Conservation (phyloP, 163 green algal genomes). For the Coccomyxa subellipsoidea region DNA sequence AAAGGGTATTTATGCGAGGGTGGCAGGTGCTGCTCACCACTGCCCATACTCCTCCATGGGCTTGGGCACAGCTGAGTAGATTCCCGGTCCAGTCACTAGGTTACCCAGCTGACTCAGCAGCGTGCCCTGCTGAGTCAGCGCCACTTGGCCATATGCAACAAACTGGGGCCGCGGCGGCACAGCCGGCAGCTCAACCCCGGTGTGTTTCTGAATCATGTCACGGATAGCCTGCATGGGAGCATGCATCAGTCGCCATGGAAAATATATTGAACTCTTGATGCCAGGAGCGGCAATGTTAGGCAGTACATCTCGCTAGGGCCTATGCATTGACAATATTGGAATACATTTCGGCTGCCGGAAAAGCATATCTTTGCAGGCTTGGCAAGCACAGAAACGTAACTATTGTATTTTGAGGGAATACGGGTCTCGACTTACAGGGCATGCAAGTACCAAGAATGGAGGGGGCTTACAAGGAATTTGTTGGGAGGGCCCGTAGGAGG, state of each 20-base stretch:
- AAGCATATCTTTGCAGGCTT: too few species aligned
- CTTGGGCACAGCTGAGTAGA: slow-evolving; percentile 19
- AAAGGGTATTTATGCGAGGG: too few species aligned
- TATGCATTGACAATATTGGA: too few species aligned
- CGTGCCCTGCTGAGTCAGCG: slow-evolving; percentile 18
- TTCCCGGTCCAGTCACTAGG: slow-evolving; percentile 5
- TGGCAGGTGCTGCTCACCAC: slow-evolving; percentile 18
- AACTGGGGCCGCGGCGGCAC: slow-evolving; percentile 17
- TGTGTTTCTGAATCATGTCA: slow-evolving; percentile 30
- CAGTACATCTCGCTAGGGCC: too few species aligned
- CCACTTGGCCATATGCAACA: slow-evolving; percentile 31
- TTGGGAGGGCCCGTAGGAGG: slow-evolving; percentile 13
- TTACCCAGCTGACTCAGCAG: slow-evolving; percentile 22
- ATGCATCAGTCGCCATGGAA: too few species aligned
- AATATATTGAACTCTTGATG: too few species aligned
- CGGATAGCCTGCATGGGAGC: slow-evolving; percentile 24
- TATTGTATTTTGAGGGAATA: too few species aligned
- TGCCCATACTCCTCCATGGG: slow-evolving; percentile 61
- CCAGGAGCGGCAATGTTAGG: too few species aligned
- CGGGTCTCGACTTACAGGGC: too few species aligned
- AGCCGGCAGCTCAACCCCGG: slow-evolving; percentile 12
- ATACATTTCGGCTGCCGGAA: too few species aligned
- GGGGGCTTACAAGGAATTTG: slow-evolving; percentile 49
- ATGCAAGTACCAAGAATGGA: too few species aligned
- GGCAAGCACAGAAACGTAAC: too few species aligned